These are phyloP conservation scores for Microthlaspi erraticum DNA, from an alignment of 345 rosid genomes.

Conservation along the genomic window DNA sequence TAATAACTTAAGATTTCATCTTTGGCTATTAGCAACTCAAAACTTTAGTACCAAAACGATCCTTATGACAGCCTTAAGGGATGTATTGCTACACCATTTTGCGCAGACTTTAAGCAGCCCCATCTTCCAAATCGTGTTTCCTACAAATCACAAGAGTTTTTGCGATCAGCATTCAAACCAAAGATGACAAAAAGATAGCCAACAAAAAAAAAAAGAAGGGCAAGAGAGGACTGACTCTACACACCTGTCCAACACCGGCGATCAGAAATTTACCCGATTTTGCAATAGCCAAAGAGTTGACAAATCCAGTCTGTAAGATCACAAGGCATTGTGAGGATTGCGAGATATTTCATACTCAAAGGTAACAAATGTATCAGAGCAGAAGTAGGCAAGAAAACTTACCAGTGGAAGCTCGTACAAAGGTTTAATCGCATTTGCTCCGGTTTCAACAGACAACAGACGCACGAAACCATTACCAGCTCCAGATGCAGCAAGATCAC, in stretches of 20 bases:
- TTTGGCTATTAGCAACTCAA: conserved; percentile 27
- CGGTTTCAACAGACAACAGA: conserved; percentile 72
- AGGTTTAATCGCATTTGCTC: conserved; percentile 56
- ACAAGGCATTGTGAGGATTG: conserved; percentile 23
- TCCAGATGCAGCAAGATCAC: conserved; percentile 97
- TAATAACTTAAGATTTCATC: conserved; percentile 17
- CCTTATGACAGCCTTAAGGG: conserved; percentile 59
- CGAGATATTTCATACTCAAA: no score
- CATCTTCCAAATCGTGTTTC: conserved; percentile 97
- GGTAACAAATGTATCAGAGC: background rate
- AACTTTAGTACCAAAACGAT: conserved; percentile 17
- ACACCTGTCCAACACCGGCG: conserved; percentile 94
- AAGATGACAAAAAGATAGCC: background rate
- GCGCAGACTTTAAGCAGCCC: conserved; percentile 64
- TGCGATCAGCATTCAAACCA: conserved; percentile 11
- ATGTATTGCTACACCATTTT: conserved; percentile 83
- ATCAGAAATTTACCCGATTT: conserved; percentile 82
- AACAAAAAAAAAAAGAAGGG: background rate
- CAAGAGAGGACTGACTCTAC: conserved; percentile 11
- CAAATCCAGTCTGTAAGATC: conserved; percentile 77
- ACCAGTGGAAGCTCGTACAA: conserved; percentile 79
- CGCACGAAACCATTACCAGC: conserved; percentile 88
- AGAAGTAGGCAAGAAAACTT: conserved; percentile 25
- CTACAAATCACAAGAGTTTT: conserved; percentile 42
- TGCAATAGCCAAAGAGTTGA: conserved; percentile 90